phyloP scores from a whole-genome alignment of 2,329 filamentous ascomycete species.

The Coniella vitis region DNA sequence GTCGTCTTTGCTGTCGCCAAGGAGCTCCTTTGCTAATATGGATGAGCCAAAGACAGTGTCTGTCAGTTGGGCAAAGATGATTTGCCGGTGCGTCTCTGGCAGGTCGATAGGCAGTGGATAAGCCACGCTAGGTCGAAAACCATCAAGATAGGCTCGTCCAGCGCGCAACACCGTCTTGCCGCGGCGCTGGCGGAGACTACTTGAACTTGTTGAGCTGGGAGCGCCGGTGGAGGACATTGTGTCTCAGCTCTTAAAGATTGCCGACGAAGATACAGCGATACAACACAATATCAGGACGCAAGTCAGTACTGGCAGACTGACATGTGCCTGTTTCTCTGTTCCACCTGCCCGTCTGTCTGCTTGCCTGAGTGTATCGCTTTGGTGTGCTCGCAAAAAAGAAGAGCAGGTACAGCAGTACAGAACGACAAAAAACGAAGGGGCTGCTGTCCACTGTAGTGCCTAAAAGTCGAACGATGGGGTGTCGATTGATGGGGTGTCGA shows the following conservation, averaged over 20 bases:
- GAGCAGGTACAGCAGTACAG: no score
- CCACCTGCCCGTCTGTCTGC: no score
- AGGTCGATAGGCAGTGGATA: constrained; percentile 60
- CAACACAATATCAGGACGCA: neutral
- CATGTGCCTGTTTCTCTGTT: no score
- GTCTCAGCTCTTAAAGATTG: neutral
- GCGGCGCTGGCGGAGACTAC: neutral
- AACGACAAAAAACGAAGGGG: no score
- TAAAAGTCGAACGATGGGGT: no score
- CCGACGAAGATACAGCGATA: no score
- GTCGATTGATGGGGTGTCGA: no score
- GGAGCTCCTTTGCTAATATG: constrained; percentile 12
- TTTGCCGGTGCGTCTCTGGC: constrained; percentile 56
- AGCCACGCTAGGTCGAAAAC: constrained; percentile 25
- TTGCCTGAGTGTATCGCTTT: no score
- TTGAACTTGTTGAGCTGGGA: neutral
- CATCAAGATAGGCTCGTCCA: neutral
- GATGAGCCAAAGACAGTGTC: constrained; percentile 48
- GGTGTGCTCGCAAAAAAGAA: no score
- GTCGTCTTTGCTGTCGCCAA: neutral
- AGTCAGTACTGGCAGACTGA: neutral
- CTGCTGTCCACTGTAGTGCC: no score
- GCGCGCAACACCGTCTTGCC: neutral
- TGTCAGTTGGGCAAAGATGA: constrained; percentile 50
- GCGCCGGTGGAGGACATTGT: neutral